phyloP scores from a whole-genome alignment of 306 rosid species.

The Parietaria judaica region DNA sequence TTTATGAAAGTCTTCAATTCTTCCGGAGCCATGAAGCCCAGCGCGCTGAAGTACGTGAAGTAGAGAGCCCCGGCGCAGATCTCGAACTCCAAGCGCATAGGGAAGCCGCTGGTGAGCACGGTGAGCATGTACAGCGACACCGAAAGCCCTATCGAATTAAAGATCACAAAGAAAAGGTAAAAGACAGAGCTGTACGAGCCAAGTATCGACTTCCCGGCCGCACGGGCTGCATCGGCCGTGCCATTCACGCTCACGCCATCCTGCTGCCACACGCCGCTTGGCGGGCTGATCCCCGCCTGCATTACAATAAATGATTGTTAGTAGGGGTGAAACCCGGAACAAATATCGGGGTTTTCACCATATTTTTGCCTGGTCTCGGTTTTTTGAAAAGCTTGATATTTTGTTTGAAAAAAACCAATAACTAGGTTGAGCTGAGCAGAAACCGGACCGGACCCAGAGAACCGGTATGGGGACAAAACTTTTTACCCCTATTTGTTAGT shows the following conservation, averaged over 20 bases:
- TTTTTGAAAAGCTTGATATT: too few relatives aligned
- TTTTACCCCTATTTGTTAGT: too few relatives aligned
- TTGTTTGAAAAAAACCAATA: too few relatives aligned
- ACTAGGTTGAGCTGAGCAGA: too few relatives aligned
- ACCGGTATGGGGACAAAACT: too few relatives aligned
- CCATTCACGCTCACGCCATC: neutral
- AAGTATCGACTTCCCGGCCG: conserved; percentile 12
- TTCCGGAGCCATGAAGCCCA: conserved; percentile 2
- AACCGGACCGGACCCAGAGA: too few relatives aligned
- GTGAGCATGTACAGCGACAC: conserved; percentile 17
- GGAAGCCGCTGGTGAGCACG: conserved; percentile 19
- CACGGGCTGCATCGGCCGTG: neutral
- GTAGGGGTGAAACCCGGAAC: too few relatives aligned
- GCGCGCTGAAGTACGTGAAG: conserved; percentile 1
- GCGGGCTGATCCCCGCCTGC: conserved; percentile 24
- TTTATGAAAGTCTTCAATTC: neutral
- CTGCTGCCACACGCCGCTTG: conserved; percentile 22
- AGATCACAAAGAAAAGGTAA: neutral
- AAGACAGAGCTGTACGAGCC: neutral
- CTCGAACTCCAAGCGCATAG: conserved; percentile 16
- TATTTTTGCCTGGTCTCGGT: too few relatives aligned
- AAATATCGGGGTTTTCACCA: too few relatives aligned
- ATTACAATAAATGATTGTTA: too few relatives aligned
- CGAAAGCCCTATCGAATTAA: conserved; percentile 22
- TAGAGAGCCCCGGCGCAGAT: conserved; percentile 5